These are phyloP conservation scores for Nakazawaea ambrosiae DNA, from an alignment of 805 yeast genomes.

Conservation along the genomic window DNA sequence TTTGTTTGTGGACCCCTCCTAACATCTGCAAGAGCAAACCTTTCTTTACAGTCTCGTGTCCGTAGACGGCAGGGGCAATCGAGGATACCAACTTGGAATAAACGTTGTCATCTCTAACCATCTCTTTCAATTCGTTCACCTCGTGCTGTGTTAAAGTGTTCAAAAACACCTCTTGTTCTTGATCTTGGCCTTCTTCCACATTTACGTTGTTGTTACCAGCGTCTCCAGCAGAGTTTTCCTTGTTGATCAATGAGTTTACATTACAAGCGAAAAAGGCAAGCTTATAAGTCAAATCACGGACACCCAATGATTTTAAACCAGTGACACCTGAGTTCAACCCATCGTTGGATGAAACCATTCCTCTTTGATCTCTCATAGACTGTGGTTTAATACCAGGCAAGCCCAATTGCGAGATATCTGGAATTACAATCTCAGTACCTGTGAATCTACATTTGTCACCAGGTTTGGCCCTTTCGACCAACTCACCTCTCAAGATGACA, in stretches of 20 bases:
- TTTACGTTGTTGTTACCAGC: constrained; percentile 19
- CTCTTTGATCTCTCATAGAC: constrained; percentile 60
- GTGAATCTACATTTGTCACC: constrained; percentile 94
- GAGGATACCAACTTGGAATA: constrained; percentile 81
- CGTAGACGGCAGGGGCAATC: constrained; percentile 93
- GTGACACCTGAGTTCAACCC: constrained; percentile 78
- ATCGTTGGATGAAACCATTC: constrained; percentile 46
- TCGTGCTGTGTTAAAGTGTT: constrained; percentile 76
- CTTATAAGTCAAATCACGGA: constrained; percentile 85
- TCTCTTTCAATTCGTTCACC: constrained; percentile 73
- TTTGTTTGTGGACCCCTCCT: constrained; percentile 93
- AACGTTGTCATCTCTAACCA: constrained; percentile 85
- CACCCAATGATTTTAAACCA: constrained; percentile 90
- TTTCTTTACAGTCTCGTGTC: constrained; percentile 90
- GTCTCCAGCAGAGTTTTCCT: constrained; percentile 16
- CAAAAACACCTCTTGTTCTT: constrained; percentile 76
- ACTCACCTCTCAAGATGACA: constrained; percentile 85
- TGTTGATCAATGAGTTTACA: constrained; percentile 57
- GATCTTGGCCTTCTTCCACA: constrained; percentile 38
- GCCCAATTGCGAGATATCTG: constrained; percentile 90
- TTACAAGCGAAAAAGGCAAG: constrained; percentile 90
- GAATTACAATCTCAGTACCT: constrained; percentile 91
- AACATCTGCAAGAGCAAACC: constrained; percentile 83
- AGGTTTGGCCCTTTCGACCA: constrained; percentile 94
- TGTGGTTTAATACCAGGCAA: constrained; percentile 92